Conservation (phyloP, 108 stramenopile genomes). For the Pseudonitzschia pungens region DNA sequence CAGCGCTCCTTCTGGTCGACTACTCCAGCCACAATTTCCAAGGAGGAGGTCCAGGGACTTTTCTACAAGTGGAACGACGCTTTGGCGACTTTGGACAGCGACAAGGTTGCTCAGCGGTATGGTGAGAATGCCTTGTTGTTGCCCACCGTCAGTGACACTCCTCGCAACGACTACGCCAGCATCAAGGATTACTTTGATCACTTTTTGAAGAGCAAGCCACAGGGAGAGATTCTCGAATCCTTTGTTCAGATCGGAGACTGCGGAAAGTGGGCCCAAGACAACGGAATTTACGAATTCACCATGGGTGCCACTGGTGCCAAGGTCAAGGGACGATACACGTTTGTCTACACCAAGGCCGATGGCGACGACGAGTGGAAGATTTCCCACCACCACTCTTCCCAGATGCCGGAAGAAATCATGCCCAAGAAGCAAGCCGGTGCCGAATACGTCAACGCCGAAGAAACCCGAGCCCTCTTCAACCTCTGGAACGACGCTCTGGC, state of each 20-base stretch:
- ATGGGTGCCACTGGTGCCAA: slow-evolving; percentile 52
- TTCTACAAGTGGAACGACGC: slow-evolving; percentile 64
- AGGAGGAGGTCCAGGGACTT: slow-evolving; percentile 41
- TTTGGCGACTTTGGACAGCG: slow-evolving; percentile 52
- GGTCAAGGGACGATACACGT: slow-evolving; percentile 63
- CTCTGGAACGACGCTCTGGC: slow-evolving; percentile 59
- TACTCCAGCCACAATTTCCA: slow-evolving; percentile 26
- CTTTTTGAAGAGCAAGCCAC: slow-evolving; percentile 53
- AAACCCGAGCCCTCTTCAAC: slow-evolving; percentile 42
- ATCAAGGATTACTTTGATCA: slow-evolving; percentile 68
- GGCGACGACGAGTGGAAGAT: slow-evolving; percentile 74
- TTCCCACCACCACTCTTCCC: slow-evolving; percentile 64
- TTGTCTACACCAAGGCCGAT: slow-evolving; percentile 42
- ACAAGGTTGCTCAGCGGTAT: slow-evolving; percentile 51
- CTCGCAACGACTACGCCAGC: slow-evolving; percentile 48
- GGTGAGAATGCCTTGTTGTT: slow-evolving; percentile 56
- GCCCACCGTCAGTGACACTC: slow-evolving; percentile 56
- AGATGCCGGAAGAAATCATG: slow-evolving; percentile 55
- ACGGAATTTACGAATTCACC: slow-evolving; percentile 65
- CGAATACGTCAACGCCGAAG: slow-evolving; percentile 27
- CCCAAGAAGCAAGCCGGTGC: slow-evolving; percentile 15
- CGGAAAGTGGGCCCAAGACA: slow-evolving; percentile 43
- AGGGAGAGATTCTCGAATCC: slow-evolving; percentile 57
- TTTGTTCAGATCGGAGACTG: slow-evolving; percentile 50
- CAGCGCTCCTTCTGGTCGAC: slow-evolving; percentile 7